These are phyloP conservation scores for Peronospora belbahrii DNA, from an alignment of 352 stramenopile genomes.

Conservation along the genomic window DNA sequence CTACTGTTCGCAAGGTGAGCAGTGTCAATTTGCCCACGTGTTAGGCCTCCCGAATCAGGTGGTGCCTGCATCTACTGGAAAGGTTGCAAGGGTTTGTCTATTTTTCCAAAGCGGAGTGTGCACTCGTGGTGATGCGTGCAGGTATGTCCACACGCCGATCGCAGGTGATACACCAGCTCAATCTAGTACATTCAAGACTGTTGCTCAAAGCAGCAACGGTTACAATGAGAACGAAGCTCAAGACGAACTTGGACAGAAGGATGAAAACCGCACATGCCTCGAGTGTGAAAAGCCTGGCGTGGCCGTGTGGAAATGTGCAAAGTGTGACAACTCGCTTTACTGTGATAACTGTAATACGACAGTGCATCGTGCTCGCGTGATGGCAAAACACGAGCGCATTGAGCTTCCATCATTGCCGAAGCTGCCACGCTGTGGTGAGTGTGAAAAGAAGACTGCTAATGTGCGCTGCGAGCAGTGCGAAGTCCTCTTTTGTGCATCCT, in stretches of 20 bases:
- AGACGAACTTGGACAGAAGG: slow-evolving; percentile 6
- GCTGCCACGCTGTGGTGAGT: slow-evolving; percentile 42
- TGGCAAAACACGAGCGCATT: slow-evolving; percentile 44
- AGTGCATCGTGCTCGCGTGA: slow-evolving; percentile 57
- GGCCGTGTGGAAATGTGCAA: slow-evolving; percentile 42
- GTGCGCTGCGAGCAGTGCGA: slow-evolving; percentile 55
- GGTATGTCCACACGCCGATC: slow-evolving; percentile 31
- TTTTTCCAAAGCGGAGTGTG: slow-evolving; percentile 50
- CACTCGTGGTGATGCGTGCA: slow-evolving; percentile 42
- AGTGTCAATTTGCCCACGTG: slow-evolving; percentile 41
- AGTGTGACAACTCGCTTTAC: slow-evolving; percentile 56
- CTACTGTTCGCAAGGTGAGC: slow-evolving; percentile 29
- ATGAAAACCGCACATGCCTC: slow-evolving; percentile 37
- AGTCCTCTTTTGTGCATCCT: slow-evolving; percentile 41
- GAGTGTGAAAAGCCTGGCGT: slow-evolving; percentile 48
- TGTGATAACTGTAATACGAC: slow-evolving; percentile 50
- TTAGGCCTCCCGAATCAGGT: slow-evolving; percentile 15
- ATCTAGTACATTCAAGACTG: slow-evolving; percentile 2
- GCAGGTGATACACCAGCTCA: background rate
- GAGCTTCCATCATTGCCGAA: slow-evolving; percentile 27
- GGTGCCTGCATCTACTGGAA: slow-evolving; percentile 8
- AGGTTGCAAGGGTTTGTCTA: slow-evolving; percentile 30
- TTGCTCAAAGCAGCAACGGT: background rate
- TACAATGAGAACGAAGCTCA: slow-evolving; percentile 5
- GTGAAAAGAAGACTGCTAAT: slow-evolving; percentile 29